These are phyloP conservation scores for Clitopilus hobsonii DNA, from an alignment of 768 basidiomycete species.

Conservation along the genomic window DNA sequence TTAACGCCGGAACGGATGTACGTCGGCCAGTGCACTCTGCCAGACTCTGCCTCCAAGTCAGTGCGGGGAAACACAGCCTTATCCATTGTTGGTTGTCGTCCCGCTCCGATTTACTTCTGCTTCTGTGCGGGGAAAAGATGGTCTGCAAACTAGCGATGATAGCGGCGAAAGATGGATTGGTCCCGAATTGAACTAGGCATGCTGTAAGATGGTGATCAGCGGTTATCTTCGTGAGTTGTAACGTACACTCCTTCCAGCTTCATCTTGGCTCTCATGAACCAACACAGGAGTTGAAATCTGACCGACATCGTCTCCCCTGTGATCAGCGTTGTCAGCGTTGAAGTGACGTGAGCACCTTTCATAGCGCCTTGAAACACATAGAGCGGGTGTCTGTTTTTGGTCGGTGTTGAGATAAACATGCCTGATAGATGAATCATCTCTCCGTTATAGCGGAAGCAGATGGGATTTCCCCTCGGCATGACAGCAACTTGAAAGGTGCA, in stretches of 20 bases:
- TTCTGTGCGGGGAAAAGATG: no score
- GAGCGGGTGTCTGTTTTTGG: not conserved
- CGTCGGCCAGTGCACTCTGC: not conserved
- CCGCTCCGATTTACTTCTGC: no score
- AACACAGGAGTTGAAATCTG: no score
- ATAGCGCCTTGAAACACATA: not conserved
- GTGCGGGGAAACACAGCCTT: not conserved
- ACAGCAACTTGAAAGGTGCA: not conserved
- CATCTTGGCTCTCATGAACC: no score
- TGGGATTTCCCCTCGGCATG: not conserved
- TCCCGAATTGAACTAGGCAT: not conserved
- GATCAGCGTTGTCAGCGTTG: no score
- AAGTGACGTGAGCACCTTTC: no score
- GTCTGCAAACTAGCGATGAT: not conserved
- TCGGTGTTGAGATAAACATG: not conserved
- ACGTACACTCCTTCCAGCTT: no score
- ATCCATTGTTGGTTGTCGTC: no score
- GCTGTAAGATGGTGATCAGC: not conserved
- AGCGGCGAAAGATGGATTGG: not conserved
- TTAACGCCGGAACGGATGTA: not conserved
- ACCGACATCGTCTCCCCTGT: no score
- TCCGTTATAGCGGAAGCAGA: not conserved
- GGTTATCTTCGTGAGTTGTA: not conserved
- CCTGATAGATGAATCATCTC: not conserved
- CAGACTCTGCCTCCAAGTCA: not conserved